Percentiles rank a stretch among this genome's conserved stretches.
These are phyloP conservation scores for Verticillium longisporum DNA, from an alignment of 2,329 filamentous ascomycete genomes.

Conservation along the genomic window DNA sequence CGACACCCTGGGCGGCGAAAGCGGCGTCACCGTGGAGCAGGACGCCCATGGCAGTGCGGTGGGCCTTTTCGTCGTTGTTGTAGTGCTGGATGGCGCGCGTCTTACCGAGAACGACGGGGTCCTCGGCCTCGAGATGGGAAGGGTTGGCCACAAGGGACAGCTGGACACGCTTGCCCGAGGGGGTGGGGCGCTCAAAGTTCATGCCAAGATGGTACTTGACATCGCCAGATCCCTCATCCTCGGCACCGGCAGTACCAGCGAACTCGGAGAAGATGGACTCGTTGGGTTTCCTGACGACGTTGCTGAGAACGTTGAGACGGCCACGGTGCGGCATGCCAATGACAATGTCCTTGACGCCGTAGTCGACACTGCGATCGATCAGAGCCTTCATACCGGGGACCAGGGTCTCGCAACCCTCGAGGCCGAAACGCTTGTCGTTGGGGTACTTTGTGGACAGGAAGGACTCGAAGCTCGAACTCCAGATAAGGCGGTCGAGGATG, in stretches of 20 bases:
- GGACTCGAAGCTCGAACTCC: constrained; percentile 94
- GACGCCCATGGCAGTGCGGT: constrained; percentile 88
- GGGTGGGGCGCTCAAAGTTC: constrained; percentile 99
- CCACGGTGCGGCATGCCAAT: constrained; percentile 99
- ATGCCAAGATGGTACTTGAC: constrained; percentile 99
- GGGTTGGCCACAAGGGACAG: constrained; percentile 97
- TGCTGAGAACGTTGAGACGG: constrained; percentile 94
- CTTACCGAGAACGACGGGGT: constrained; percentile 96
- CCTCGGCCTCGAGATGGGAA: constrained; percentile 95
- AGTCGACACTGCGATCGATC: constrained; percentile 96
- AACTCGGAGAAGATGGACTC: constrained; percentile 99
- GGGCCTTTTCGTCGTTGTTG: constrained; percentile 90
- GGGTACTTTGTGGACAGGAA: constrained; percentile 97
- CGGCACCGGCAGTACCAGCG: constrained; percentile 75
- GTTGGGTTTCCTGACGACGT: constrained; percentile 98
- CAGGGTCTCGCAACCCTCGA: constrained; percentile 93
- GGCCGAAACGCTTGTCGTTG: constrained; percentile 98
- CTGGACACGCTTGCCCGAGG: constrained; percentile 98
- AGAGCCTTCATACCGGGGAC: constrained; percentile 99
- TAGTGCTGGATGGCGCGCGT: constrained; percentile 97
- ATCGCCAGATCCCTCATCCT: constrained; percentile 94
- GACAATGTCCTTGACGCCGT: constrained; percentile 97
- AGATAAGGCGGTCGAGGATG: constrained; percentile 95
- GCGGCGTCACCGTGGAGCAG: constrained; percentile 95
- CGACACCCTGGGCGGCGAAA: constrained; percentile 91